Conservation (phyloP, 768 basidiomycete species). For the Mycena belliarum region DNA sequence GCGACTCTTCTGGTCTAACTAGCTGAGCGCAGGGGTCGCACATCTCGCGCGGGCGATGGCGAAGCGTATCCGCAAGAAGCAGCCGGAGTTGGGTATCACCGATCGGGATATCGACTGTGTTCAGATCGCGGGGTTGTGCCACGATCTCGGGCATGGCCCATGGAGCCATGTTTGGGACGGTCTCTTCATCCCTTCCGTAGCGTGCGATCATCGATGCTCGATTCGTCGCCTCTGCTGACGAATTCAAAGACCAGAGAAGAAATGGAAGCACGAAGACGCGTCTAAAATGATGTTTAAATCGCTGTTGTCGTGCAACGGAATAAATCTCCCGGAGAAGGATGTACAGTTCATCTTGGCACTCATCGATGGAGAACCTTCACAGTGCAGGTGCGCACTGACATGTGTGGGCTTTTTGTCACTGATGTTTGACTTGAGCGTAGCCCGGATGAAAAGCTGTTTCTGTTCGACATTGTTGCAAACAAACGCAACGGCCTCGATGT, state of each 20-base stretch:
- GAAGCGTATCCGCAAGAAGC: slow-evolving; percentile 52
- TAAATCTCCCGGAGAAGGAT: slow-evolving; percentile 51
- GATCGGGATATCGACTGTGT: slow-evolving; percentile 76
- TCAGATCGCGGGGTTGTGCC: slow-evolving; percentile 78
- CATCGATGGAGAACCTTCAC: slow-evolving; percentile 60
- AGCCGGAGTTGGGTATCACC: slow-evolving; percentile 65
- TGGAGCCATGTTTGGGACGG: slow-evolving; percentile 87
- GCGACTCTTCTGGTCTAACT: background rate
- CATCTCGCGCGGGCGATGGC: slow-evolving; percentile 70
- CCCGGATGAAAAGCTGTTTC: slow-evolving; percentile 60
- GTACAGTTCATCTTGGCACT: slow-evolving; percentile 71
- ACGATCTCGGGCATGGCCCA: slow-evolving; percentile 85
- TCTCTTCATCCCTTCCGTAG: slow-evolving; percentile 64
- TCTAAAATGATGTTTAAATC: slow-evolving; percentile 84
- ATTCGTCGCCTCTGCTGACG: slow-evolving; percentile 11
- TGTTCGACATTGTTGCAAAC: slow-evolving; percentile 88
- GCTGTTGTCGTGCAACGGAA: slow-evolving; percentile 56
- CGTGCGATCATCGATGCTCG: slow-evolving; percentile 41
- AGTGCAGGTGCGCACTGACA: slow-evolving; percentile 53
- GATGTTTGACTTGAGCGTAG: slow-evolving; percentile 21
- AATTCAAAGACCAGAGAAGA: slow-evolving; percentile 40
- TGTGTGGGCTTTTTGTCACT: background rate
- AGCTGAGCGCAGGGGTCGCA: slow-evolving; percentile 81
- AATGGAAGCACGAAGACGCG: slow-evolving; percentile 78
- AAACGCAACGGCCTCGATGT: slow-evolving; percentile 82